Conservation (phyloP, 768 basidiomycete species). For the Psilocybe cyanescens region DNA sequence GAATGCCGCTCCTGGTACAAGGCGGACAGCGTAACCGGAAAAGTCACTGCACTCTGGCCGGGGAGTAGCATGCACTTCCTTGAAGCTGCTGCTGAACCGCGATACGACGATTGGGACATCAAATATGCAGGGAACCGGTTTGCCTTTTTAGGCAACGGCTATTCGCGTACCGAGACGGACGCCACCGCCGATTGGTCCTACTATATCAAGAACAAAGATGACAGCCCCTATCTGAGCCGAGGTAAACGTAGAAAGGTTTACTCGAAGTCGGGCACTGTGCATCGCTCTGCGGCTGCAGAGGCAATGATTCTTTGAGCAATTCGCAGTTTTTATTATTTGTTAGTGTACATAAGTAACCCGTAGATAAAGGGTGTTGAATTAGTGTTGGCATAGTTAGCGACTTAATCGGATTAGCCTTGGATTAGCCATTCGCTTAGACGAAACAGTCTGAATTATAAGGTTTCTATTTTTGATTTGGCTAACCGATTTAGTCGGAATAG, state of each 20-base stretch:
- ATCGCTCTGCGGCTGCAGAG: neutral
- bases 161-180: constrained; percentile 34
- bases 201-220: constrained; percentile 28
- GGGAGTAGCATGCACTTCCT: constrained; percentile 38
- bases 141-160: constrained; percentile 34
- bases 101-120: constrained; percentile 38
- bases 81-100: constrained; percentile 31
- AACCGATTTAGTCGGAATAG: no score
- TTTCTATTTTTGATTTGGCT: no score
- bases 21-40: constrained; percentile 21
- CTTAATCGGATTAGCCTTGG: no score
- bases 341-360: no score
- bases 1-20: constrained; percentile 41
- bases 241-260: constrained; percentile 14
- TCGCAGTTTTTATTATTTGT: no score
- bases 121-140: constrained; percentile 34
- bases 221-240: constrained; percentile 24
- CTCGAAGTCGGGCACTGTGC: constrained; percentile 8
- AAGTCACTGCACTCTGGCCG: constrained; percentile 35
- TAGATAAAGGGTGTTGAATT: no score
- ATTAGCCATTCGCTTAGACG: no score
- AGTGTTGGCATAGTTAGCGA: no score
- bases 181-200: constrained; percentile 34
- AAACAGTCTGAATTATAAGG: no score
- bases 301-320: neutral